A percentile compares a stretch with the other conserved stretches of the same genome.
Evolutionary conservation across 2,329 filamentous ascomycete species (phyloP).

Genomic region (Penicillium sp.): DNA sequence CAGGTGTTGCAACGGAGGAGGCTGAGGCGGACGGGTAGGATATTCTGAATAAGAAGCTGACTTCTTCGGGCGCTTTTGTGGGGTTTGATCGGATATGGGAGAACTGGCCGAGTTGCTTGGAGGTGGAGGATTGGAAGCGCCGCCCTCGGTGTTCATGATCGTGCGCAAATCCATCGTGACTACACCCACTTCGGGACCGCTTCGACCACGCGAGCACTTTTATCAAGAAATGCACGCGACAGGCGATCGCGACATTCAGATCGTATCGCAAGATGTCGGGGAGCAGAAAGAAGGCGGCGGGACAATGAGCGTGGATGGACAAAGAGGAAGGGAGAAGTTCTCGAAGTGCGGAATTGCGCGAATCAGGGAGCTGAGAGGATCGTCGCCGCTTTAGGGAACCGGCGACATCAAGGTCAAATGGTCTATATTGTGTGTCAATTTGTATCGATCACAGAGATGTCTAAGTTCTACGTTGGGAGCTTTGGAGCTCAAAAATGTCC

Average conservation of each 20-base stretch:
- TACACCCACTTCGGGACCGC: constrained; percentile 20
- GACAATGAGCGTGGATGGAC: constrained; percentile 18
- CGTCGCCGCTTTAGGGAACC: constrained; percentile 26
- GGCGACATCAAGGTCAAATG: constrained; percentile 9
- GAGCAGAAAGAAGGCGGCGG: constrained; percentile 10
- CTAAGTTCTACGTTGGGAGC: constrained; percentile 2
- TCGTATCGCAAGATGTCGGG: constrained; percentile 9
- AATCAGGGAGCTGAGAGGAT: constrained; percentile 26
- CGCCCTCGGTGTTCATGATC: constrained; percentile 51
- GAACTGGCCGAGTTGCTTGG: constrained; percentile 33
- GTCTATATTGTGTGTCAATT: background rate
- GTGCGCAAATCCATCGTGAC: constrained; percentile 54
- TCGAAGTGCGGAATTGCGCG: constrained; percentile 20
- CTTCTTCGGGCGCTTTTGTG: constrained; percentile 29
- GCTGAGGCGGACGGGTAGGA: constrained; percentile 38
- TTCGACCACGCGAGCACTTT: constrained; percentile 19
- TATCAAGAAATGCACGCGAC: constrained; percentile 17
- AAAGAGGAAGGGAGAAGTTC: constrained; percentile 28
- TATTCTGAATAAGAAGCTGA: constrained; percentile 30
- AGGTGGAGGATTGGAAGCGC: constrained; percentile 32
- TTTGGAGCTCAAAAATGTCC: constrained; percentile 5
- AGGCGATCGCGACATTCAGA: constrained; percentile 23
- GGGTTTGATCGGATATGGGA: constrained; percentile 26
- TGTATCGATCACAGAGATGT: background rate
- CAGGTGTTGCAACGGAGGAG: constrained; percentile 47